Base-by-base conservation (phyloP, 208 protist species). In the Wallacemonas sp. region DNA sequence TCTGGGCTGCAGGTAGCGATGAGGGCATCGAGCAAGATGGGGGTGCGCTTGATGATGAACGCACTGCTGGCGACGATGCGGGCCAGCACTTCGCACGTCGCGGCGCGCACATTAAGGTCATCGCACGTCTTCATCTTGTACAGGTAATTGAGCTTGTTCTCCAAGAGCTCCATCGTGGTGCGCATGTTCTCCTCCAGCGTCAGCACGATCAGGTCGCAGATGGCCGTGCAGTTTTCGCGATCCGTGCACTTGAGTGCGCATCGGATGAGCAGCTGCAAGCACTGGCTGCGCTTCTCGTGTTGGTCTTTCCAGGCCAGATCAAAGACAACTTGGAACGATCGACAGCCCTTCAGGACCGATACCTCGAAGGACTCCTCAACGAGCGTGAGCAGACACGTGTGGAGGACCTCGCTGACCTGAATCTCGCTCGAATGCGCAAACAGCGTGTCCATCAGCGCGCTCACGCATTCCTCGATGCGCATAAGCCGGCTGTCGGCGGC, bases 131-230 rank as follows among this genome's bases (percentile, higher is more conserved):
- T 57, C 44, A 88, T 52, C 25, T 39, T 52, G 29, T 67, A 67
- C 5, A 86, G 52, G 57, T 79, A 65, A 31, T 88, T 62, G 49
- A 85, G 23, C 25, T 81, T 57, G 28, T 78, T 86, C 3, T 63
- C 64, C 2, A 95, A 48, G 18, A 95, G 46, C 36, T 95, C 90
- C 1, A 74, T 86, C 1, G 91, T 85, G 42, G 83, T 84, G 32
- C 83, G 77, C 26, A 82, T 81, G 70, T 96, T 91, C 62, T 96
- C 87, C 41, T 86, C 62, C 31, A 96, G 61, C 29, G 91, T 79
- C 31, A 81, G 73, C 2, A 71, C 79, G 1, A 93, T 62, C 4
- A 75, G 69, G 22, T 76, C 65, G 3, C 78, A 67, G 0, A 96
- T 73, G 12, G 61, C 61, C 4, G 45, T 45, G 49, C 84, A 92